Conservation (phyloP, 371 early-diverging fungal genomes). For the Mucor velutinosus region DNA sequence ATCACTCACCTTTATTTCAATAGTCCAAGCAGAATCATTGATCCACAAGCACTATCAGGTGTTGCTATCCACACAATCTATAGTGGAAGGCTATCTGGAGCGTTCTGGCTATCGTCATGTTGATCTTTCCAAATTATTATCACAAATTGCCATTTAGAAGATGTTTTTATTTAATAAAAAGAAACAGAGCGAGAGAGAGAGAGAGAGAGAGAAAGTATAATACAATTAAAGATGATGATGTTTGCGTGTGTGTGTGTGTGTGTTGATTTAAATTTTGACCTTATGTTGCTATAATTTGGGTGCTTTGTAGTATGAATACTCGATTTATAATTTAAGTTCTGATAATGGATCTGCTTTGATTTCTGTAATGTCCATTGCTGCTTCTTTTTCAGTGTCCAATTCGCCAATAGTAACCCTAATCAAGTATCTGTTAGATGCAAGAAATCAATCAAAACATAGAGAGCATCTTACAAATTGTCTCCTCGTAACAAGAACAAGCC, state of each 20-base stretch:
- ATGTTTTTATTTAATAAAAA: not conserved
- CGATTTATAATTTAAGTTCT: constrained; percentile 20
- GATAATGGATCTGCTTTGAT: constrained; percentile 51
- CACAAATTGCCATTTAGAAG: constrained; percentile 16
- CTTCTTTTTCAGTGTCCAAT: constrained; percentile 51
- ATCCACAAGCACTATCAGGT: constrained; percentile 25
- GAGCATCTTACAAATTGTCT: constrained; percentile 66
- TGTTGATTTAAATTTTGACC: not conserved
- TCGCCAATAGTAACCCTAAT: constrained; percentile 51
- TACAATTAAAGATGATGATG: not conserved
- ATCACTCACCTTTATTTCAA: not conserved
- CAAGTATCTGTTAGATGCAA: not conserved
- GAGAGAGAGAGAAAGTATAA: not conserved
- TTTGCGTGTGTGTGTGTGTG: not conserved
- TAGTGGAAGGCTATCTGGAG: constrained; percentile 60
- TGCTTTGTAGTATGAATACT: not conserved
- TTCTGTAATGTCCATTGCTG: constrained; percentile 40
- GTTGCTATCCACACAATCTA: constrained; percentile 34
- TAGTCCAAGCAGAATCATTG: constrained; percentile 29
- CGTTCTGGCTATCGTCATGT: constrained; percentile 67
- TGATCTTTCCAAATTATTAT: constrained; percentile 58
- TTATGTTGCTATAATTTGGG: not conserved
- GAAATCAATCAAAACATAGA: not conserved
- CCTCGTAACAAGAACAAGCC: constrained; percentile 84
- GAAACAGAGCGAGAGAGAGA: too few relatives aligned